A percentile compares a stretch with the other conserved stretches of the same genome.
Evolutionary conservation across 768 basidiomycete species (phyloP).

Genomic region (Nidularia pulvinata): DNA sequence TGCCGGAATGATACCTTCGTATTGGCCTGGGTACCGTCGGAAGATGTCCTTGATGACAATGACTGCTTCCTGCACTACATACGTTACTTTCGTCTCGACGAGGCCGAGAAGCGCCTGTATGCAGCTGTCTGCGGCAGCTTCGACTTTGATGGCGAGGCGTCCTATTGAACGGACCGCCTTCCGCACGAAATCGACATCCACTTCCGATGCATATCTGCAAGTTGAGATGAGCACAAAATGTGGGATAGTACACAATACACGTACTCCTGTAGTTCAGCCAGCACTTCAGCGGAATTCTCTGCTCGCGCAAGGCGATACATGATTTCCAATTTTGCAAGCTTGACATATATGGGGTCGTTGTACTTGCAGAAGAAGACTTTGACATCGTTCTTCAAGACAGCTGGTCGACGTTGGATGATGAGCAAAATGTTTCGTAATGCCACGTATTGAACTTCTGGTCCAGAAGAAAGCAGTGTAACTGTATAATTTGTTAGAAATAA

Average conservation of each 20-base stretch:
- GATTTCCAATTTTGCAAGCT: conserved; percentile 97
- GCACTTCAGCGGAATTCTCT: conserved; percentile 90
- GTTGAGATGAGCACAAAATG: background rate
- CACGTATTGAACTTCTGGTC: conserved; percentile 98
- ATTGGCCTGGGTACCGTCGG: conserved; percentile 94
- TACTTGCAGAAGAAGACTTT: conserved; percentile 99
- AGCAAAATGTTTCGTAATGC: conserved; percentile 95
- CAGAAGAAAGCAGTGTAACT: conserved; percentile 96
- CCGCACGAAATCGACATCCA: conserved; percentile 97
- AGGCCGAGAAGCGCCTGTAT: conserved; percentile 85
- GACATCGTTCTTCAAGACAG: conserved; percentile 95
- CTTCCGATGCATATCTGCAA: conserved; percentile 92
- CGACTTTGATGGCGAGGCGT: conserved; percentile 96
- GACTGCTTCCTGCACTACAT: conserved; percentile 96
- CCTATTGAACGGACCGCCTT: conserved; percentile 98
- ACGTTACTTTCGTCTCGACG: conserved; percentile 91
- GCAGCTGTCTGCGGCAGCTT: conserved; percentile 85
- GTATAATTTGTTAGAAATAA: background rate
- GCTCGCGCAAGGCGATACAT: conserved; percentile 98
- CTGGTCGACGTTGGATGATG: conserved; percentile 93
- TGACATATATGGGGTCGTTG: conserved; percentile 99
- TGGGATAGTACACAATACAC: conserved; percentile 14
- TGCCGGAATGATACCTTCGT: conserved; percentile 94
- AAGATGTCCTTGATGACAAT: conserved; percentile 99
- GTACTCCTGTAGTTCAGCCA: conserved; percentile 95